Evolutionary conservation across 2,329 filamentous ascomycete species (phyloP).

Genomic region (Lachnellula hyalina): DNA sequence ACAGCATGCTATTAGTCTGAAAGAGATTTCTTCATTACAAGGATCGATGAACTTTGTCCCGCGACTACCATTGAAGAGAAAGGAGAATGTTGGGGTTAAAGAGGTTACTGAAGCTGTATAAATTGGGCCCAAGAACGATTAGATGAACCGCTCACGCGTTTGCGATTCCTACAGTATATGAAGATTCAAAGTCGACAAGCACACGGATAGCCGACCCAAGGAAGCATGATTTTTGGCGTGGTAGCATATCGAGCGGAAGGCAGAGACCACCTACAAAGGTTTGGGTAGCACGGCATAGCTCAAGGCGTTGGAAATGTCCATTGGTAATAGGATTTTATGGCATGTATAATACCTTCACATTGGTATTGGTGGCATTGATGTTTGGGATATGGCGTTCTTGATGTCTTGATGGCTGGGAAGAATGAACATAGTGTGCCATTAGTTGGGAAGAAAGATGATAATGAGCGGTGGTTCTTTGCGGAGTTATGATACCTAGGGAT

Average conservation of each 20-base stretch:
- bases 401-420: conserved; percentile 10
- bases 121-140: neutral
- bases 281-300: neutral
- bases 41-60: conserved; percentile 30
- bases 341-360: conserved; percentile 14
- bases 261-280: neutral
- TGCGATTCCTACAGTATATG: too few relatives aligned
- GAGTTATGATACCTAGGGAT: conserved; percentile 2
- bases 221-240: neutral
- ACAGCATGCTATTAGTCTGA: conserved; percentile 41
- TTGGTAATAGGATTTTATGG: conserved; percentile 1
- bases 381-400: conserved; percentile 9
- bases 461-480: neutral
- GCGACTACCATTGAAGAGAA: conserved; percentile 24
- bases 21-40: conserved; percentile 31
- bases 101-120: conserved; percentile 25
- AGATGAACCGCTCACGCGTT: neutral
- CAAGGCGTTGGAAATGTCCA: conserved; percentile 4
- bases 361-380: neutral
- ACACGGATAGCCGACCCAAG: neutral
- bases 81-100: conserved; percentile 16
- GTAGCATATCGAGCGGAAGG: neutral
- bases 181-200: neutral
- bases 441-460: neutral
- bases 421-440: conserved; percentile 8